A percentile compares a stretch with the other conserved stretches of the same genome.
These are phyloP conservation scores for Spatholobus suberectus DNA, from an alignment of 306 rosid genomes.

Conservation along the genomic window DNA sequence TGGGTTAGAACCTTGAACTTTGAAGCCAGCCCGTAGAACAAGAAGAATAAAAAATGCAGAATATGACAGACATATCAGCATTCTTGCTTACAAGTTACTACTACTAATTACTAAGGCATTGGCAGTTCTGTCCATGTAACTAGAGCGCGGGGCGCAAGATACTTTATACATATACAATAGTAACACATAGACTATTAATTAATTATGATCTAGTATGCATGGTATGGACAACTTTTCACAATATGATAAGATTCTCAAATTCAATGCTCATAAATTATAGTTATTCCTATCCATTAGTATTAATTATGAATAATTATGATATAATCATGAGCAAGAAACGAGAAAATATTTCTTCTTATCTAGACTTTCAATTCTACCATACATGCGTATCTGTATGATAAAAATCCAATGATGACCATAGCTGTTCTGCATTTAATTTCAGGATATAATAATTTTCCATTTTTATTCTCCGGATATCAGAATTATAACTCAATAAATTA, in stretches of 20 bases:
- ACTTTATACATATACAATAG: not conserved
- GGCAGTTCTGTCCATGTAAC: not conserved
- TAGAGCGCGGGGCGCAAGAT: conserved; percentile 23
- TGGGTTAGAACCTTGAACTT: not conserved
- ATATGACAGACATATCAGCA: not conserved
- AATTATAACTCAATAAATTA: not conserved
- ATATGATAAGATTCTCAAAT: conserved; percentile 26
- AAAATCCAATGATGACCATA: conserved; percentile 1
- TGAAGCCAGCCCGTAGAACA: not conserved
- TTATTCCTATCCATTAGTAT: not conserved
- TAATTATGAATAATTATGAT: conserved; percentile 21
- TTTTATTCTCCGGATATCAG: not conserved
- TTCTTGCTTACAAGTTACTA: not conserved
- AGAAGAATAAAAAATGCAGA: not conserved
- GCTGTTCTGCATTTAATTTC: conserved; percentile 15
- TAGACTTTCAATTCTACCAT: conserved; percentile 4
- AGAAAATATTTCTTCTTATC: conserved; percentile 22
- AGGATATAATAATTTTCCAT: not conserved
- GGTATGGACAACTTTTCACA: conserved; percentile 1
- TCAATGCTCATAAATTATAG: conserved; percentile 21
- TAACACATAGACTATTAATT: not conserved
- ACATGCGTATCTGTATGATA: conserved; percentile 38
- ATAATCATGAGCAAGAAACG: conserved; percentile 20
- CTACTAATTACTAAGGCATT: not conserved
- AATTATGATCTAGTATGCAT: conserved; percentile 2